Evolutionary conservation across 116 monocot genomes (phyloP), one percentile per base, ranked within the genome.

Genomic region (Dioscorea cayenensis): DNA sequence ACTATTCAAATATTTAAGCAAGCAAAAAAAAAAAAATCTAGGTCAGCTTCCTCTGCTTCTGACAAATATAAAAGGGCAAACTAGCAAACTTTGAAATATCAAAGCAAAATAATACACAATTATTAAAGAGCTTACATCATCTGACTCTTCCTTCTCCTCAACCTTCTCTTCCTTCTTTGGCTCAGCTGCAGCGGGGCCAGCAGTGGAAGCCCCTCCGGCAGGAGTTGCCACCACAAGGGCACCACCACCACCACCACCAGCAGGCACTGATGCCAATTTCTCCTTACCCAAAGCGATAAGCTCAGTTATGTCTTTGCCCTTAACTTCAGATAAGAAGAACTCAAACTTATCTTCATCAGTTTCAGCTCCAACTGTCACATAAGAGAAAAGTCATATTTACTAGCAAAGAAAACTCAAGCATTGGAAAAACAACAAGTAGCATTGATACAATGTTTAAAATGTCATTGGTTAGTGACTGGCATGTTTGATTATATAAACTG

Each of bases 231-330:
- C 63, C 4, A 43, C 38, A 25, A 64, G 18, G 22, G 63, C 63
- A 62, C 72, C 32, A 32, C 32, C 32, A 25, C 25, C 25, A 25
- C 25, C 72, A 60, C 77, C 75, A 55, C 77, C 66, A 59, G 61
- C 66, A 18, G 51, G 38, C 13, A 81, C 82, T 19, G 82, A 82
- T 36, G 82, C 82, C 48, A 78, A 69, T 66, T 82, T 82, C 73
- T 82, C 74, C 75, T 78, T 78, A 14, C 82, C 82, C 51, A 51
- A 6, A 1, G 75, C 70, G 2, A 78, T 75, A 22, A 83, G 78
- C 29, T 83, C 83, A 29, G 82, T 78, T 20, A 82, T 82, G 48
- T 82, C 82, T 52, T 67, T 78, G 11, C 74, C 82, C n/a, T 71
- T 74, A 16, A 82, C 70, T 55, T 82, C 74, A 36, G 82, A 82